These are phyloP conservation scores for Zoysia japonica DNA, from an alignment of 176 grass and related monocot genomes.

Conservation along the genomic window DNA sequence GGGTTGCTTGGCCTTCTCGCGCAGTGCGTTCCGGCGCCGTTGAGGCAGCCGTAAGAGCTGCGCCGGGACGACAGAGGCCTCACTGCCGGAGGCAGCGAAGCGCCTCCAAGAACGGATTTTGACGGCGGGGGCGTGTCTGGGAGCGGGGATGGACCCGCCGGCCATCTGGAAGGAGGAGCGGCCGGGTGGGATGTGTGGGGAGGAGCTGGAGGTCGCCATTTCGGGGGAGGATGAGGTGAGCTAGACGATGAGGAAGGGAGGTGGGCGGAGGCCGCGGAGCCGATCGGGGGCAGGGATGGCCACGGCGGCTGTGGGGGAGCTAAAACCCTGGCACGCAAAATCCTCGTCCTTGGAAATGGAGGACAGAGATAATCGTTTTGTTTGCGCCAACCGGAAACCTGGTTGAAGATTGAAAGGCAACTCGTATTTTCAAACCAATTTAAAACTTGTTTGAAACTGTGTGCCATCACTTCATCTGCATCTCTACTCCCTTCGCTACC, in stretches of 20 bases:
- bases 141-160: neutral
- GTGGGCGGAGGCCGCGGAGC: neutral
- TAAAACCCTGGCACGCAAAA: constrained; percentile 38
- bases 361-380: constrained; percentile 7
- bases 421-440: too few species aligned
- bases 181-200: neutral
- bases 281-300: neutral
- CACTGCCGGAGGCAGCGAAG: constrained; percentile 26
- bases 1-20: constrained; percentile 26
- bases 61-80: neutral
- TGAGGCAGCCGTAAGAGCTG: neutral
- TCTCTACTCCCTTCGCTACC: too few species aligned
- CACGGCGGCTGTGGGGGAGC: constrained; percentile 28
- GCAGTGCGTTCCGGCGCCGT: constrained; percentile 48
- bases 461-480: too few species aligned
- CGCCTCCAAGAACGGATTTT: constrained; percentile 31
- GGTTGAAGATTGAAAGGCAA: too few species aligned
- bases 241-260: neutral
- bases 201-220: constrained; percentile 24
- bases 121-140: neutral
- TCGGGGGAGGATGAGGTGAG: neutral
- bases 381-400: neutral
- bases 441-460: too few species aligned
- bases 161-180: constrained; percentile 29
- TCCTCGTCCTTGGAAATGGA: constrained; percentile 1